These are phyloP conservation scores for Cladophialophora psammophila DNA, from an alignment of 2,329 filamentous ascomycete genomes.

Conservation along the genomic window DNA sequence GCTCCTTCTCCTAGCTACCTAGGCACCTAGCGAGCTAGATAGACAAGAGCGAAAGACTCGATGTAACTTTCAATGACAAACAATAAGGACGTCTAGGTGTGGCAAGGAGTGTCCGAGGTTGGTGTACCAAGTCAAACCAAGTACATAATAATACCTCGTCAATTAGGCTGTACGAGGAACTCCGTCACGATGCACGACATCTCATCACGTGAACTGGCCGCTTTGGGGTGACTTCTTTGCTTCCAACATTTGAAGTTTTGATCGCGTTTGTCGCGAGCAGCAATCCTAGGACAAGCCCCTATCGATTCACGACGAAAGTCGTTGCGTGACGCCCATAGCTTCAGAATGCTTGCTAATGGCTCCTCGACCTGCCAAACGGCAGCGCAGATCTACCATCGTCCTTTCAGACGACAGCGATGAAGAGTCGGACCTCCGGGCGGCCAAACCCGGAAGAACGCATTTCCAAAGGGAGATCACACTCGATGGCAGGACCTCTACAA, in stretches of 20 bases:
- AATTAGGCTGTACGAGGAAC: no score
- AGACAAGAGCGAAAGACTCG: no score
- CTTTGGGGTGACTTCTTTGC: neutral
- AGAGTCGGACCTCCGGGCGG: constrained; percentile 16
- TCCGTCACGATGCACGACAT: neutral
- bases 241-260: neutral
- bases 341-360: constrained; percentile 37
- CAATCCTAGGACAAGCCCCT: neutral
- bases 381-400: constrained; percentile 39
- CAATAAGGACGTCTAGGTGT: no score
- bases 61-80: no score
- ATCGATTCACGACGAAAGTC: constrained; percentile 2
- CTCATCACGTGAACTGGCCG: neutral
- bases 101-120: no score
- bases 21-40: no score
- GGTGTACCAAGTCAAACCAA: no score
- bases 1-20: no score
- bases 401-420: constrained; percentile 38
- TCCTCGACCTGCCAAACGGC: constrained; percentile 41
- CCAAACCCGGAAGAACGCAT: constrained; percentile 20
- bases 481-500: constrained; percentile 34
- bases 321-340: neutral
- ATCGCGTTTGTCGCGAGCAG: neutral
- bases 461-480: constrained; percentile 34
- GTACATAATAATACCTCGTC: no score